Evolutionary conservation across 2,329 filamentous ascomycete genomes (phyloP), one percentile per base, ranked within the genome.

Genomic region (Scedosporium boydii): DNA sequence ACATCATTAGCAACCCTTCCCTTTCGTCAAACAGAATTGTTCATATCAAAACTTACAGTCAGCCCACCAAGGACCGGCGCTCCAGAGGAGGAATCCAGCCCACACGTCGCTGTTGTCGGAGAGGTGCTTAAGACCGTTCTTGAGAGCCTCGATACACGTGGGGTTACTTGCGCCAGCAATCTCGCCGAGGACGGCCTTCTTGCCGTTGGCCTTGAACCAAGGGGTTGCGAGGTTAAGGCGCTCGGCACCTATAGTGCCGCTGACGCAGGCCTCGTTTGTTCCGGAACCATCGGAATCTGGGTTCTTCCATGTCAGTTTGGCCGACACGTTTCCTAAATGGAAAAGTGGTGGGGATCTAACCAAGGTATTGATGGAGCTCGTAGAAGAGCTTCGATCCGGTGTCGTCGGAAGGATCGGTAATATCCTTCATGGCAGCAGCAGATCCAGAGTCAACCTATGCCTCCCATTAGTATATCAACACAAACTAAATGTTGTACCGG

Each of bases 281-380:
- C 82, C 82, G 4, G 80, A 83, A 51, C 76, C 75, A 69, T 84
- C 82, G 1, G 70, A 67, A 71, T 84, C 82, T 61, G 12, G 27
- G 46, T 44, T 27, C 5, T 14, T 21, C 6, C n/a, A 27, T 41
- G 48, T 12, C 29, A 34, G 41, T 51, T 14, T 14, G 6, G n/a
- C 10, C 9, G 12, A 10, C 14, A 10, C 14, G 27, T 26, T 10
- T 21, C 16, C 55, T 16, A 58, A 16, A 16, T n/a, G 23, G 14
- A 23, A 16, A 51, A 26, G 2, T 12, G n/a, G 6, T 6, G 7
- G 23, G 4, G 18, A 14, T 55, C 59, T 27, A 27, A 61, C 59
- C 59, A 21, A 84, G 79, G 71, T 85, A 85, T 74, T 85, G 82
- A 72, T 84, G 82, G 81, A 85, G 84, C 74, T 84, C 78, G 69